These are phyloP conservation scores for Williopsis jadinii DNA, from an alignment of 1,139 yeast genomes.

Conservation along the genomic window DNA sequence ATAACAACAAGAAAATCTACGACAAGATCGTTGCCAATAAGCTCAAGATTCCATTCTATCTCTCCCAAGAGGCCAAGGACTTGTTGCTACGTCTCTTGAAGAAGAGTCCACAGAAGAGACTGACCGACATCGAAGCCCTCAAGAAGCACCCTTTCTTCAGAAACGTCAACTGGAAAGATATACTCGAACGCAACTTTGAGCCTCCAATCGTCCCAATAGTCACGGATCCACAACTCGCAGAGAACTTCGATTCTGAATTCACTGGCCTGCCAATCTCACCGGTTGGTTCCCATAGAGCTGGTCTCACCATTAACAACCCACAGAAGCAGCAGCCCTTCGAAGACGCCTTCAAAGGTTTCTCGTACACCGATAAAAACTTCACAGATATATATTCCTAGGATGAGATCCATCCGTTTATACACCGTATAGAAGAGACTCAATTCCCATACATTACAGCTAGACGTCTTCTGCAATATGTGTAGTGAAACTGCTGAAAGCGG, in stretches of 20 bases:
- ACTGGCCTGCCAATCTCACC: slow-evolving; percentile 53
- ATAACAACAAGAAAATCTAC: slow-evolving; percentile 71
- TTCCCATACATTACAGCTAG: too few relatives aligned
- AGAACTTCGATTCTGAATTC: slow-evolving; percentile 84
- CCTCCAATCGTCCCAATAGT: slow-evolving; percentile 89
- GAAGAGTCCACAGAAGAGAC: slow-evolving; percentile 67
- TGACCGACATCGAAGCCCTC: slow-evolving; percentile 50
- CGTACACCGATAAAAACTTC: slow-evolving; percentile 30
- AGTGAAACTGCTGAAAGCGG: not conserved
- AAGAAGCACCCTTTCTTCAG: slow-evolving; percentile 77
- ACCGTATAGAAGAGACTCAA: too few relatives aligned
- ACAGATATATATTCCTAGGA: slow-evolving; percentile 19
- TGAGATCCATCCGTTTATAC: too few relatives aligned
- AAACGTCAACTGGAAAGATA: slow-evolving; percentile 65
- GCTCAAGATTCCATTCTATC: slow-evolving; percentile 72
- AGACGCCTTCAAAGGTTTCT: slow-evolving; percentile 26
- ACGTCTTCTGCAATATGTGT: not conserved
- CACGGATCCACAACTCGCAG: slow-evolving; percentile 83
- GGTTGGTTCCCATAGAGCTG: slow-evolving; percentile 16
- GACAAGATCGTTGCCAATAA: slow-evolving; percentile 76
- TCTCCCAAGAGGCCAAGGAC: slow-evolving; percentile 82
- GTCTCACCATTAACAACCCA: slow-evolving; percentile 6
- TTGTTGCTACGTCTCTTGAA: slow-evolving; percentile 64
- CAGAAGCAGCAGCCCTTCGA: slow-evolving; percentile 3
- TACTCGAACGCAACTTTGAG: slow-evolving; percentile 36